A percentile compares a stretch with the other conserved stretches of the same genome.
Evolutionary conservation across 2,329 filamentous ascomycete species (phyloP).

Genomic region (Lasiodiplodia gonubiensis): DNA sequence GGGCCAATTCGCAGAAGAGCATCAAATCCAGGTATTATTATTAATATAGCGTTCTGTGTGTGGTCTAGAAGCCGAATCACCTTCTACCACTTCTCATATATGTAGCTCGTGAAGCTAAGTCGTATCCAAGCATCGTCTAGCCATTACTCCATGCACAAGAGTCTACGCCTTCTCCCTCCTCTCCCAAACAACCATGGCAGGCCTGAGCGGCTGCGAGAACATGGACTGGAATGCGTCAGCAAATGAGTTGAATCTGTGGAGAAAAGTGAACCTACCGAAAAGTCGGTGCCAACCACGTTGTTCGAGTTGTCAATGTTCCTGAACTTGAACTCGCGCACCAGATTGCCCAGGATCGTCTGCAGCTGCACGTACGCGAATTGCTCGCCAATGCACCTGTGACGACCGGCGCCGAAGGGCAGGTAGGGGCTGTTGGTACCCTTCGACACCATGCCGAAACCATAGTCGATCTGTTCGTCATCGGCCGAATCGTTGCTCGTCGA

Average conservation of each 20-base stretch:
- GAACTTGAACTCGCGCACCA: conserved; percentile 82
- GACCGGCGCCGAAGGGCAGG: conserved; percentile 89
- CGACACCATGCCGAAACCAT: conserved; percentile 90
- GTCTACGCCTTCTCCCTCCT: conserved; percentile 53
- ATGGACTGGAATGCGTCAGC: conserved; percentile 36
- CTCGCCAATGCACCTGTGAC: conserved; percentile 95
- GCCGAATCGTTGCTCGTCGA: conserved; percentile 52
- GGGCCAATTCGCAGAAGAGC: not conserved
- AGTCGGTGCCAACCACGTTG: conserved; percentile 72
- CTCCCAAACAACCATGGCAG: conserved; percentile 74
- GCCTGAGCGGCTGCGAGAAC: conserved; percentile 53
- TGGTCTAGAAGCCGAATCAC: conserved; percentile 20
- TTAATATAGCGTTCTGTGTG: not conserved
- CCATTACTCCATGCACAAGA: not conserved
- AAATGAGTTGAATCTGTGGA: not conserved
- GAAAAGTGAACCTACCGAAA: conserved; percentile 55
- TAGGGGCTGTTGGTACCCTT: conserved; percentile 91
- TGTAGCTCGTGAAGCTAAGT: conserved; percentile 20
- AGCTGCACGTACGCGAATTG: conserved; percentile 95
- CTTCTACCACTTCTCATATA: conserved; percentile 15
- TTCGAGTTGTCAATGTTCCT: conserved; percentile 73
- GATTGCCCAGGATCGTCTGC: conserved; percentile 78
- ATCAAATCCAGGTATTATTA: conserved; percentile 19
- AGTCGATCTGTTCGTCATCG: conserved; percentile 78
- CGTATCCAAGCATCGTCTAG: conserved; percentile 14